Base-by-base conservation (phyloP, 768 basidiomycete genomes). In the Wakefieldia striispora region DNA sequence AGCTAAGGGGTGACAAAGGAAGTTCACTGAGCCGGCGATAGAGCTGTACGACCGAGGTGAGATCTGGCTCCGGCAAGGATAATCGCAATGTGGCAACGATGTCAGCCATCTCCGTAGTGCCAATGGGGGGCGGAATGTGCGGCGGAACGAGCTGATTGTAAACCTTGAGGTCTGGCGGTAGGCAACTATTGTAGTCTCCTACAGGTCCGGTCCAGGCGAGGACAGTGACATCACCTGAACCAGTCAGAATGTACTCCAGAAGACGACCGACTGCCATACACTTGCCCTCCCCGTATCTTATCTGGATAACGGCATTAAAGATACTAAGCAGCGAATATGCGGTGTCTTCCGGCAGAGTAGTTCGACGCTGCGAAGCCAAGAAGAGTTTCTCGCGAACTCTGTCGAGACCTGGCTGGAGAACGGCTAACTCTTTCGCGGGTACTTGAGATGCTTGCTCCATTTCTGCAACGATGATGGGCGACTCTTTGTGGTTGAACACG, bases 141-240 rank as follows among this genome's bases (percentile, higher is more conserved):
- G 43, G 13, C 6, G 31, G 4, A 13, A n/a, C 21, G 12, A 21
- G 26, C 2, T 45, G 13, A 12, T 12, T 4, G 33, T 42, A 49
- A 1, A 29, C 47, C 14, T 14, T 27, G 17, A 50, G 16, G 20
- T 41, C 19, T 1, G 19, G 23, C 5, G 49, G 49, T 7, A 50
- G 39, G 43, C 49, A 45, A 33, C 49, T 45, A 20, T 50, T 45
- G 24, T 40, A 29, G 3, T 8, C 2, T 20, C 39, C 43, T 11
- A 43, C 21, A 16, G n/a, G 11, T 6, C 49, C 43, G 8, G 43
- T 50, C 49, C 49, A 50, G 6, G 37, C 43, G 19, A 50, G 43
- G 20, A 50, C 20, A 1, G 39, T 34, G n/a, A 27, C 43, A 14
- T 50, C 43, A 6, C 39, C 26, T 4, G 49, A 40, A 14, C 43